phyloP scores from a whole-genome alignment of 1,284 basidiomycete genomes.

The Cystobasidiaceae sp. region DNA sequence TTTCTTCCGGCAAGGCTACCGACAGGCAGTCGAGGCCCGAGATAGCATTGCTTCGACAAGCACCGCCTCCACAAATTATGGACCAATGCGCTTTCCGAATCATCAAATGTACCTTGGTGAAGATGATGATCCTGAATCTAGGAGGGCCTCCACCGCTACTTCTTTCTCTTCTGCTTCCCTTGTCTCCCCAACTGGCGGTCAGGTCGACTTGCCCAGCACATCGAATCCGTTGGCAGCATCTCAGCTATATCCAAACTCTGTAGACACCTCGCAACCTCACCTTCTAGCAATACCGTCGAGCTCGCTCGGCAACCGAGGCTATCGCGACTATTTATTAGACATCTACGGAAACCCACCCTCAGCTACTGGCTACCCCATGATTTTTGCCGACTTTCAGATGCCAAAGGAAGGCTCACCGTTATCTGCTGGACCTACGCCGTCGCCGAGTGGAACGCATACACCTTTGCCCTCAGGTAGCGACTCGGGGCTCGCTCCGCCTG shows the following conservation, averaged over 20 bases:
- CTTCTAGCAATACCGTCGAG: background rate
- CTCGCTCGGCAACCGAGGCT: background rate
- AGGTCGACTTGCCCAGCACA: background rate
- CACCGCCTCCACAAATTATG: too few species aligned
- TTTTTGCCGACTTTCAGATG: background rate
- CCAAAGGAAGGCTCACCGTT: background rate
- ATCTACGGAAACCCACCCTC: background rate
- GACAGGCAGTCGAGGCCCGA: too few species aligned
- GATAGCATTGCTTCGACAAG: too few species aligned
- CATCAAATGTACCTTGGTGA: background rate
- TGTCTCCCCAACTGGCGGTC: background rate
- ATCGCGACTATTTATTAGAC: background rate
- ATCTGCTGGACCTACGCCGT: too few species aligned
- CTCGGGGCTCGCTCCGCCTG: background rate
- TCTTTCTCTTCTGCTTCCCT: background rate
- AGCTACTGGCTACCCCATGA: background rate
- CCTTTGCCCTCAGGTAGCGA: background rate
- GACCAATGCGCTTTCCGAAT: too few species aligned
- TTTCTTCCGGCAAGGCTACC: too few species aligned
- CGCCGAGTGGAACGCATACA: too few species aligned
- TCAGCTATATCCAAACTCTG: too few species aligned
- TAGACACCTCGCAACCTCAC: background rate
- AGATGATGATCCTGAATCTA: slow-evolving; percentile 7
- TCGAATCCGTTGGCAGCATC: background rate
- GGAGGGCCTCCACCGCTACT: slow-evolving; percentile 15